Conservation (phyloP, 2,329 filamentous ascomycete species). For the Lachnellula cervina region DNA sequence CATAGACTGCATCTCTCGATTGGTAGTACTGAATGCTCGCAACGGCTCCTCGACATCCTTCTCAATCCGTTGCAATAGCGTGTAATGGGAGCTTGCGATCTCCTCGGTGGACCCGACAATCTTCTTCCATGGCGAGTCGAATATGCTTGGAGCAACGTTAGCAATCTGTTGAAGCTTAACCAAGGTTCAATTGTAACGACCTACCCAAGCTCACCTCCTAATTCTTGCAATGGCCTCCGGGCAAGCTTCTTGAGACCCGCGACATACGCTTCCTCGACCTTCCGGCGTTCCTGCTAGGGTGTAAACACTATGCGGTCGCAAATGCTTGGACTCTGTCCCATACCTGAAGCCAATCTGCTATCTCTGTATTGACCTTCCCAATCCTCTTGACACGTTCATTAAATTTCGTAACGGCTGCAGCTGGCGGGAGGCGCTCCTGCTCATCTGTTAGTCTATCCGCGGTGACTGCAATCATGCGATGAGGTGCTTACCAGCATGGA, state of each 20-base stretch:
- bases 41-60: slow-evolving; percentile 82
- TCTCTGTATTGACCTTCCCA: slow-evolving; percentile 77
- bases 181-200: slow-evolving; percentile 28
- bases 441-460: slow-evolving; percentile 22
- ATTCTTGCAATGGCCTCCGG: slow-evolving; percentile 67
- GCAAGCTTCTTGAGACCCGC: slow-evolving; percentile 75
- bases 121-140: slow-evolving; percentile 84
- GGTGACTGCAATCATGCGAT: slow-evolving; percentile 16
- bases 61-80: slow-evolving; percentile 76
- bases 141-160: slow-evolving; percentile 59
- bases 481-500: slow-evolving; percentile 76
- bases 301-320: slow-evolving; percentile 19
- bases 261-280: slow-evolving; percentile 86
- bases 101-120: slow-evolving; percentile 75
- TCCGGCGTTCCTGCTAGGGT: slow-evolving; percentile 72
- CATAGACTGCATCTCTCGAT: slow-evolving; percentile 74
- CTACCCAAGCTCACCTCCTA: slow-evolving; percentile 81
- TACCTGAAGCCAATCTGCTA: slow-evolving; percentile 97
- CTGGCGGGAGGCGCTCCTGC: slow-evolving; percentile 75
- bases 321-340: not conserved
- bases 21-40: slow-evolving; percentile 66
- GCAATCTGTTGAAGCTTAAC: slow-evolving; percentile 2
- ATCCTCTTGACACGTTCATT: slow-evolving; percentile 87
- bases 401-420: slow-evolving; percentile 74
- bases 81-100: slow-evolving; percentile 77